Conservation (phyloP, 139 green algal species). For the Picochlorum sp. region DNA sequence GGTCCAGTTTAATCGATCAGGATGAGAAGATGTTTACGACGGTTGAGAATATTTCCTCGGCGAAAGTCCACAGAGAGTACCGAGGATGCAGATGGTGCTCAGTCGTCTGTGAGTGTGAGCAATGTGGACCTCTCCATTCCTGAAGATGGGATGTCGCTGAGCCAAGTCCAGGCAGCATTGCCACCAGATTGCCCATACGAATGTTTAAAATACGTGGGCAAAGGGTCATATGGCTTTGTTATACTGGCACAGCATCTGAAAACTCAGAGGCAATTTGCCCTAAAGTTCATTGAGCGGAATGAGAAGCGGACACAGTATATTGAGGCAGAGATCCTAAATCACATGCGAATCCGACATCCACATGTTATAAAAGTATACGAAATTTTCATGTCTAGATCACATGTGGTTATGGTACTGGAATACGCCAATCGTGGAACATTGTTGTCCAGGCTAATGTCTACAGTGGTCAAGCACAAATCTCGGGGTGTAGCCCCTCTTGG, state of each 20-base stretch:
- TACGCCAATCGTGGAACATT: conserved; percentile 60
- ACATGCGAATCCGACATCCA: conserved; percentile 77
- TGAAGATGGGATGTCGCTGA: no score
- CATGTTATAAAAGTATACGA: conserved; percentile 89
- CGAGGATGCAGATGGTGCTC: no score
- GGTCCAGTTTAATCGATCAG: no score
- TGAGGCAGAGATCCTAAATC: conserved; percentile 89
- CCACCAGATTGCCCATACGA: no score
- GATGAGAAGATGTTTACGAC: no score
- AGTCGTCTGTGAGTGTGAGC: no score
- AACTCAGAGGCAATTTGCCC: not conserved
- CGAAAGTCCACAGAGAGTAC: no score
- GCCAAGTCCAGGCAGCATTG: no score
- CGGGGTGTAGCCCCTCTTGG: conserved; percentile 74
- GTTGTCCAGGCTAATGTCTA: conserved; percentile 36
- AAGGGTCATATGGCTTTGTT: no score
- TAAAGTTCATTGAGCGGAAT: conserved; percentile 4
- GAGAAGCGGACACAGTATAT: conserved; percentile 62
- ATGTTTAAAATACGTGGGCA: no score
- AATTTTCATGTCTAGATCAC: conserved; percentile 44
- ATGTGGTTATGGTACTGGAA: conserved; percentile 77
- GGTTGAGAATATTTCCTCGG: no score
- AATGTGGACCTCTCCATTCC: no score
- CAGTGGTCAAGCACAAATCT: conserved; percentile 55
- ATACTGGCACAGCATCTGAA: not conserved